These are phyloP conservation scores for Phytophthora citrophthora DNA, from an alignment of 352 stramenopile genomes.

Conservation along the genomic window DNA sequence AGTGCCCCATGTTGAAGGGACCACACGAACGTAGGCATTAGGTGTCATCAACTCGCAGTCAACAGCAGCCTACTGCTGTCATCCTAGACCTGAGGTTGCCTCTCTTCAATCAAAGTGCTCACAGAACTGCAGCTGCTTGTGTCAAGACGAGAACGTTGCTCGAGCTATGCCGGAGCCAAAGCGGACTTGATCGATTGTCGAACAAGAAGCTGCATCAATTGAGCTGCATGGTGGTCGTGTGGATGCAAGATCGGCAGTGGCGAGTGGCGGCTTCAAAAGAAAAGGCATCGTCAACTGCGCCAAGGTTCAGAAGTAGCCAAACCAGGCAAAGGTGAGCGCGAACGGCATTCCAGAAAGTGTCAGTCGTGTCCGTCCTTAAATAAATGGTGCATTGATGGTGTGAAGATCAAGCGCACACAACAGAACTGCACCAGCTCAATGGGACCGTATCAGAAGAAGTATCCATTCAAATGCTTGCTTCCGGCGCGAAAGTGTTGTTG, in stretches of 20 bases:
- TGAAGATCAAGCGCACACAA: neutral
- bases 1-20: constrained; percentile 16
- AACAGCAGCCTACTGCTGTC: neutral
- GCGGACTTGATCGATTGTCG: constrained; percentile 36
- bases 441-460: neutral
- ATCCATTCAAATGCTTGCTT: neutral
- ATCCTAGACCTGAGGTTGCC: neutral
- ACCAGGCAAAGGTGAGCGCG: neutral
- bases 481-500: neutral
- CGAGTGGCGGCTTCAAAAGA: constrained; percentile 28
- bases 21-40: neutral
- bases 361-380: neutral
- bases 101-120: neutral
- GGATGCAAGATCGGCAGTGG: constrained; percentile 2
- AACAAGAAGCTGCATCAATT: constrained; percentile 20
- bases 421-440: neutral
- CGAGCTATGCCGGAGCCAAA: neutral
- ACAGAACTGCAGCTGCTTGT: constrained; percentile 11
- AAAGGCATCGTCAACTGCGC: neutral
- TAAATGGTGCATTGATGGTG: constrained; percentile 4
- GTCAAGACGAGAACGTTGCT: constrained; percentile 23
- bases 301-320: constrained; percentile 32
- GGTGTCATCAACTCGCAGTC: constrained; percentile 5
- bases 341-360: constrained; percentile 22
- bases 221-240: no score